A percentile compares a stretch with the other conserved stretches of the same genome.
These are phyloP conservation scores for Aspergillus jensenii DNA, from an alignment of 2,329 filamentous ascomycete species.

Conservation along the genomic window DNA sequence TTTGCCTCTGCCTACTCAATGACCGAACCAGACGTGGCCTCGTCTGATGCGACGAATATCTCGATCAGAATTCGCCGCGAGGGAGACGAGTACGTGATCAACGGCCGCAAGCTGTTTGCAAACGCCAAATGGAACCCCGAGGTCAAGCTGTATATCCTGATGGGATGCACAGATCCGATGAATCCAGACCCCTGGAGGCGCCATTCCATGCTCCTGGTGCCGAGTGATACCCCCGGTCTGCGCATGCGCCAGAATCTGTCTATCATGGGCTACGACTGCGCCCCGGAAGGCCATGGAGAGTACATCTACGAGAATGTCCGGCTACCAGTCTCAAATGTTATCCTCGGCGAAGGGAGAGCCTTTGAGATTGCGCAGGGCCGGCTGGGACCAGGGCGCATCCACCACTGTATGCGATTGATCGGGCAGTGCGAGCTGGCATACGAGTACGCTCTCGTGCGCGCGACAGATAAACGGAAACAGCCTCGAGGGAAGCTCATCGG, in stretches of 20 bases:
- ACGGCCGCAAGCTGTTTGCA: conserved; percentile 9
- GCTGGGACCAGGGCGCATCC: conserved; percentile 7
- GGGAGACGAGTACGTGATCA: conserved; percentile 7
- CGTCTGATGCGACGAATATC: conserved; percentile 12
- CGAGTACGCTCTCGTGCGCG: conserved; percentile 3
- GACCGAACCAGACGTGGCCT: conserved; percentile 10
- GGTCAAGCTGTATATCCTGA: conserved; percentile 8
- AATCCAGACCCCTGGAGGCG: background rate
- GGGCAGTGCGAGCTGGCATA: conserved; percentile 8
- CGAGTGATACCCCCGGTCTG: conserved; percentile 4
- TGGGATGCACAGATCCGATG: conserved; percentile 7
- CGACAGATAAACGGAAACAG: conserved; percentile 5
- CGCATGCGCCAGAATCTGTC: conserved; percentile 6
- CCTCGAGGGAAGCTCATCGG: conserved; percentile 3
- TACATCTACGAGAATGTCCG: conserved; percentile 7
- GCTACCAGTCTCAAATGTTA: conserved; percentile 2
- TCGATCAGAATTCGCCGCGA: background rate
- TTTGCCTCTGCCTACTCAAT: conserved; percentile 10
- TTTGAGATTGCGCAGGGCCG: conserved; percentile 12
- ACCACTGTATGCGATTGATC: conserved; percentile 11
- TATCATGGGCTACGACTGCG: conserved; percentile 11
- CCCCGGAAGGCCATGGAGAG: conserved; percentile 9
- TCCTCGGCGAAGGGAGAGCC: conserved; percentile 2
- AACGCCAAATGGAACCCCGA: conserved; percentile 4
- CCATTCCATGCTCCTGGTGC: conserved; percentile 9